Percentiles rank a stretch among this genome's conserved stretches.
phyloP scores from a whole-genome alignment of 768 basidiomycete species.

The Neoboletus brunneissimus region DNA sequence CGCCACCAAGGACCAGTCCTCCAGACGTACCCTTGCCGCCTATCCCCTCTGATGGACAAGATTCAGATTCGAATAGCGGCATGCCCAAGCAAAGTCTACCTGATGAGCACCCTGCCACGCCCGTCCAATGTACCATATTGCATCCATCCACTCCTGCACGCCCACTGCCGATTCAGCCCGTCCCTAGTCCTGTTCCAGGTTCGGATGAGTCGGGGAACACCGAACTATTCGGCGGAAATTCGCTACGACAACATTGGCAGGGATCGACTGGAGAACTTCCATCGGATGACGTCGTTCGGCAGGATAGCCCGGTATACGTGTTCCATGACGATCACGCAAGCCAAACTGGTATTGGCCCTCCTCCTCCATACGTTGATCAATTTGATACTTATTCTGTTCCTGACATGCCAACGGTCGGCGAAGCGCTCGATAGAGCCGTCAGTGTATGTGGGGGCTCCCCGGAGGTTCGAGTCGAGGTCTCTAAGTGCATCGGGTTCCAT shows the following conservation, averaged over 20 bases:
- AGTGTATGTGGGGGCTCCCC: constrained; percentile 14
- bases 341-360: constrained; percentile 11
- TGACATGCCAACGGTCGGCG: constrained; percentile 13
- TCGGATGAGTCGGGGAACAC: constrained; percentile 6
- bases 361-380: constrained; percentile 17
- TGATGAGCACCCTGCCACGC: constrained; percentile 4
- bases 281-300: constrained; percentile 12
- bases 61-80: not conserved
- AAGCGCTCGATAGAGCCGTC: constrained; percentile 23
- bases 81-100: not conserved
- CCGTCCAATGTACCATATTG: not conserved
- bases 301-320: constrained; percentile 21
- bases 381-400: constrained; percentile 1
- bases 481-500: constrained; percentile 22
- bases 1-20: constrained; percentile 12
- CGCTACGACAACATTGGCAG: constrained; percentile 10
- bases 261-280: not conserved
- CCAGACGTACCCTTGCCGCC: constrained; percentile 24
- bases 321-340: constrained; percentile 1
- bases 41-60: constrained; percentile 14
- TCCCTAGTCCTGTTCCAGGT: constrained; percentile 15
- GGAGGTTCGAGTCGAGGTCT: constrained; percentile 20
- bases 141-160: constrained; percentile 1
- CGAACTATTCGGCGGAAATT: not conserved
- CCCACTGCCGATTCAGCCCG: constrained; percentile 18